Percentiles rank a stretch among this genome's conserved stretches.
Evolutionary conservation across 345 rosid genomes (phyloP).

Genomic region (Salix suchowensis): DNA sequence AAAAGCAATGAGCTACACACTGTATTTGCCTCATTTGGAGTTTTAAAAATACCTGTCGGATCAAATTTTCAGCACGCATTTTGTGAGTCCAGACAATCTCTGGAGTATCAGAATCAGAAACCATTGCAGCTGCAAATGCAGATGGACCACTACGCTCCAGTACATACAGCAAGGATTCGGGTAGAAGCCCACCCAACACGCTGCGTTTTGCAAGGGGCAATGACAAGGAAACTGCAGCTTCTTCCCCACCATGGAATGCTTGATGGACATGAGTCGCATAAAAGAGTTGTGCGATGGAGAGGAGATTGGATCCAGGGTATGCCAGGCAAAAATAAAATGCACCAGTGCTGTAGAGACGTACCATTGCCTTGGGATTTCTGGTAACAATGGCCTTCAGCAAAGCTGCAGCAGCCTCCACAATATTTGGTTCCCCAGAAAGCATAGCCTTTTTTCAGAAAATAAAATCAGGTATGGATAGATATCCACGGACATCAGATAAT

Average conservation of each 20-base stretch:
- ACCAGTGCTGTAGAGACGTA: constrained; percentile 92
- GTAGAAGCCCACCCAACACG: constrained; percentile 98
- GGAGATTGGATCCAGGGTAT: constrained; percentile 96
- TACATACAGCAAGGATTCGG: constrained; percentile 92
- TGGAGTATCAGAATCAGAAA: constrained; percentile 98
- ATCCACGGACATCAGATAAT: not conserved
- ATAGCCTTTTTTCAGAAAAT: constrained; percentile 48
- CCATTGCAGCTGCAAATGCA: constrained; percentile 98
- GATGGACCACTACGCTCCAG: constrained; percentile 94
- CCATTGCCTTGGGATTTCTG: constrained; percentile 98
- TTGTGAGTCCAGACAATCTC: constrained; percentile 99
- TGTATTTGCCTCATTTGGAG: not conserved
- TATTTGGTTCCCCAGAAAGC: constrained; percentile 95
- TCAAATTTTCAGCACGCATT: constrained; percentile 98
- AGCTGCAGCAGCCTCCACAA: constrained; percentile 94
- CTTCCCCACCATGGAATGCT: constrained; percentile 99
- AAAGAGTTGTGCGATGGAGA: constrained; percentile 85
- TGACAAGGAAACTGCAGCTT: constrained; percentile 96
- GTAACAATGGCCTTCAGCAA: constrained; percentile 91
- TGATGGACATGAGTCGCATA: constrained; percentile 92
- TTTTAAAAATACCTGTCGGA: constrained; percentile 63
- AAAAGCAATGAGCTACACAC: constrained; percentile 5
- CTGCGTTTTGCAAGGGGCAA: constrained; percentile 95
- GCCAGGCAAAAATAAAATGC: constrained; percentile 93
- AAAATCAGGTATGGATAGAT: constrained; percentile 1